A percentile compares a stretch with the other conserved stretches of the same genome.
Evolutionary conservation across 202 grass and related monocot genomes (phyloP).

Genomic region (Cymbopogon flexuosus): DNA sequence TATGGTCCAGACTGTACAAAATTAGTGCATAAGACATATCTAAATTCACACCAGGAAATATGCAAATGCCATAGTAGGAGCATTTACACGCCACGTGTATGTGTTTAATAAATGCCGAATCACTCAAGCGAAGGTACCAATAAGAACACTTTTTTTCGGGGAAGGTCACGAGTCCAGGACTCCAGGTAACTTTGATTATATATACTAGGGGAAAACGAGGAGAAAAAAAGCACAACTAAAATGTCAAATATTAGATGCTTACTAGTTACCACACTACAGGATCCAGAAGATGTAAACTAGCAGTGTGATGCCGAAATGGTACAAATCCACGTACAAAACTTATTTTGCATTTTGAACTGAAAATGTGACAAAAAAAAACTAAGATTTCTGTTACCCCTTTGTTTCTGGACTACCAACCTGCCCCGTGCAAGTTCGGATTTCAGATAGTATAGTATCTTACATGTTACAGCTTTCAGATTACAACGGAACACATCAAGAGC

Average conservation of each 20-base stretch:
- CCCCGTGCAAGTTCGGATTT: neutral
- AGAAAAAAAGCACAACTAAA: neutral
- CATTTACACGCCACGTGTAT: too few relatives aligned
- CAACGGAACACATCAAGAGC: neutral
- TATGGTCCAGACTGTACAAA: too few relatives aligned
- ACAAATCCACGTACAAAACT: too few relatives aligned
- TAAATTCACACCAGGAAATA: too few relatives aligned
- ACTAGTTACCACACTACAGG: neutral
- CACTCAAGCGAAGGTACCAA: neutral
- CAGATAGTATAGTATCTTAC: conserved; percentile 10
- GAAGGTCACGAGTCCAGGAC: neutral
- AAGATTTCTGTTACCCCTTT: neutral
- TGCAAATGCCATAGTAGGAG: too few relatives aligned
- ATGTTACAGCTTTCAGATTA: conserved; percentile 9
- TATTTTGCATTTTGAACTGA: too few relatives aligned
- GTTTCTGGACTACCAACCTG: neutral
- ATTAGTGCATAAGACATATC: too few relatives aligned
- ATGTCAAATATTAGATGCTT: neutral
- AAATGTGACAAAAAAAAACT: too few relatives aligned
- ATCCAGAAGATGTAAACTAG: neutral
- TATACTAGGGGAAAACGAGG: neutral
- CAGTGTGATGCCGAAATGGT: too few relatives aligned
- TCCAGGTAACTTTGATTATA: neutral
- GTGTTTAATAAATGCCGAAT: too few relatives aligned
- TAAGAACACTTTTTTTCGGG: neutral